phyloP scores from a whole-genome alignment of 345 rosid genomes.

The Cardamine occulta region DNA sequence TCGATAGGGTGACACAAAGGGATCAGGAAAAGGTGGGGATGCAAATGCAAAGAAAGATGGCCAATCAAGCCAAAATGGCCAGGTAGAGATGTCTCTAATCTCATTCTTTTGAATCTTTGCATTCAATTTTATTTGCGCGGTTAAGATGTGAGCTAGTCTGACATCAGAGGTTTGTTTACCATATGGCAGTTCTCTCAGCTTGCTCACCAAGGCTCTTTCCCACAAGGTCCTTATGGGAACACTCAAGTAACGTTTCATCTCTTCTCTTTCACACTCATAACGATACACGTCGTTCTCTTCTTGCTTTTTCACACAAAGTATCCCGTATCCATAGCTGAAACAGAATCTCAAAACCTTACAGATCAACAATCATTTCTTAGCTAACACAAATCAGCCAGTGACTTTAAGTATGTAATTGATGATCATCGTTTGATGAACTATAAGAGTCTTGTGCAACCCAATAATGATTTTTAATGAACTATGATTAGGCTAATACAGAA shows the following conservation, averaged over 20 bases:
- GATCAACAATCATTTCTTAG: constrained; percentile 8
- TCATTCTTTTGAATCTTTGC: background rate
- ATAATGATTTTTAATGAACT: background rate
- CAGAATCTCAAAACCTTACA: constrained; percentile 2
- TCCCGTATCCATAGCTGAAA: background rate
- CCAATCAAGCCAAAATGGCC: constrained; percentile 57
- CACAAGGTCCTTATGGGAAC: constrained; percentile 58
- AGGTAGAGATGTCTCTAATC: constrained; percentile 49
- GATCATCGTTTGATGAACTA: background rate
- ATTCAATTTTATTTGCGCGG: background rate
- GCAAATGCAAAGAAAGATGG: constrained; percentile 60
- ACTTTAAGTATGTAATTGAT: background rate
- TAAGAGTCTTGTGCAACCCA: background rate
- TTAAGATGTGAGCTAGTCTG: constrained; percentile 3
- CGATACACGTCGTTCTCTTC: background rate
- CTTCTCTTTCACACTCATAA: constrained; percentile 3
- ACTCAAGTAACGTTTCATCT: constrained; percentile 59
- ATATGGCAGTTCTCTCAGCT: constrained; percentile 52
- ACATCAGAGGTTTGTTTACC: constrained; percentile 16
- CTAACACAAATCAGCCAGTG: constrained; percentile 1
- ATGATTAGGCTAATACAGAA: constrained; percentile 10
- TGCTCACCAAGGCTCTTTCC: constrained; percentile 60
- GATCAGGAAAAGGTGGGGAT: constrained; percentile 73
- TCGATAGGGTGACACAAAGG: constrained; percentile 82
- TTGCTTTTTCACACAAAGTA: background rate